Evolutionary conservation across 768 basidiomycete species (phyloP), one percentile per base, ranked within the genome.

Genomic region (Boletellus ananas): DNA sequence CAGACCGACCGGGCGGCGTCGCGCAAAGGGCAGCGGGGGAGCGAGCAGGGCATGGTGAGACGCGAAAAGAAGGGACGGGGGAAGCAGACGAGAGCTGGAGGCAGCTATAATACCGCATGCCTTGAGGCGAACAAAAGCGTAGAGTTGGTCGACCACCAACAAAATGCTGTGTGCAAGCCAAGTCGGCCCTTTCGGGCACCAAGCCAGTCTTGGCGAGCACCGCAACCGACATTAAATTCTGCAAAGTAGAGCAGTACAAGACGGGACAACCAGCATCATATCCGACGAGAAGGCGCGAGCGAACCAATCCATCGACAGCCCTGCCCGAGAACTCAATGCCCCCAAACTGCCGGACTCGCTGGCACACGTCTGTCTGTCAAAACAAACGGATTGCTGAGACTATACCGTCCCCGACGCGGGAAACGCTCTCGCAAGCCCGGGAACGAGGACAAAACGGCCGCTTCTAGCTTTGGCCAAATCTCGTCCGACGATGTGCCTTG

Each of bases 391-490:
- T 83, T 80, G 41, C 75, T 77, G 36, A 88, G 68, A 51, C 77
- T 78, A 51, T 74, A 76, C 50, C 74, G 72, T 51, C 76, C 74
- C 54, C 72, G 73, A 52, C 61, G 74, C 29, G 74, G 72, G 16
- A 65, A 58, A 21, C 79, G 77, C 64, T 83, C 80, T 50, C 73
- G 76, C 51, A 90, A 62, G 4, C 64, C 59, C 3, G 89, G 85
- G 62, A 87, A 87, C 3, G 75, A 66, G 21, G 72, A 68, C 44
- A 73, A 71, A 20, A 93, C 72, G 18, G 79, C 71, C 38, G 68
- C 68, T 54, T 92, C 90, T 11, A 95, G 76, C 56, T 84, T 72
- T 3, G 89, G 90, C 91, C 91, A 94, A 55, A 94, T 94, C 66
- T 93, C 89, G 60, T 94, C 88, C 3, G 87, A 90, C 8, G 90